phyloP scores from a whole-genome alignment of 2,329 filamentous ascomycete species.

The Neofusicoccum cordaticola region DNA sequence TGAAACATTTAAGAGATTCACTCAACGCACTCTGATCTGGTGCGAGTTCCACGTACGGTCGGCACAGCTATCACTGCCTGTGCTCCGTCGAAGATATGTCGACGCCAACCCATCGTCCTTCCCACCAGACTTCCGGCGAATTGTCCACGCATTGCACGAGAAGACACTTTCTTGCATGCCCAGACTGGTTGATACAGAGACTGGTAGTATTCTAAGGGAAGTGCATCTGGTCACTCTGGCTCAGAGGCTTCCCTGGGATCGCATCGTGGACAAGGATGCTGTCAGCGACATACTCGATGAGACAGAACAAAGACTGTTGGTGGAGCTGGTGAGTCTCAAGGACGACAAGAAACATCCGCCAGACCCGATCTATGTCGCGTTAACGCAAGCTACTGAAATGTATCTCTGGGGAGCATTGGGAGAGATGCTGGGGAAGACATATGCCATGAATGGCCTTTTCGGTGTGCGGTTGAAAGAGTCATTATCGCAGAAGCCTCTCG shows the following conservation, averaged over 20 bases:
- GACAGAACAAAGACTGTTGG: neutral
- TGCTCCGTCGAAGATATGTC: neutral
- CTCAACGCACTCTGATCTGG: neutral
- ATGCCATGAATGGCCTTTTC: neutral
- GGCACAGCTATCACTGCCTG: neutral
- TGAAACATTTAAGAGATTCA: neutral
- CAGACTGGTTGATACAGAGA: neutral
- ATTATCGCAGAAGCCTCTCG: neutral
- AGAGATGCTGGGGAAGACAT: neutral
- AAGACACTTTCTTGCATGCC: neutral
- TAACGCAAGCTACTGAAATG: neutral
- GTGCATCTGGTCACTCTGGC: neutral
- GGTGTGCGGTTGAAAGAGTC: neutral
- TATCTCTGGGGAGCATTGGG: neutral
- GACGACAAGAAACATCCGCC: neutral
- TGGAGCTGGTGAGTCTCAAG: neutral
- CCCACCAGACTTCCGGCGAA: neutral
- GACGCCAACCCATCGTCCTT: neutral
- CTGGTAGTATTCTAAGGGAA: neutral
- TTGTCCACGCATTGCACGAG: neutral
- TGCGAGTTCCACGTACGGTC: neutral
- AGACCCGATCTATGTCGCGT: neutral
- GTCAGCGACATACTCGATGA: neutral
- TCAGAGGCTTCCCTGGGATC: neutral
- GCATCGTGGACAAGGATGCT: neutral